Evolutionary conservation across 1,284 basidiomycete species (phyloP).

Genomic region (Cutaneotrichosporon arboriforme): DNA sequence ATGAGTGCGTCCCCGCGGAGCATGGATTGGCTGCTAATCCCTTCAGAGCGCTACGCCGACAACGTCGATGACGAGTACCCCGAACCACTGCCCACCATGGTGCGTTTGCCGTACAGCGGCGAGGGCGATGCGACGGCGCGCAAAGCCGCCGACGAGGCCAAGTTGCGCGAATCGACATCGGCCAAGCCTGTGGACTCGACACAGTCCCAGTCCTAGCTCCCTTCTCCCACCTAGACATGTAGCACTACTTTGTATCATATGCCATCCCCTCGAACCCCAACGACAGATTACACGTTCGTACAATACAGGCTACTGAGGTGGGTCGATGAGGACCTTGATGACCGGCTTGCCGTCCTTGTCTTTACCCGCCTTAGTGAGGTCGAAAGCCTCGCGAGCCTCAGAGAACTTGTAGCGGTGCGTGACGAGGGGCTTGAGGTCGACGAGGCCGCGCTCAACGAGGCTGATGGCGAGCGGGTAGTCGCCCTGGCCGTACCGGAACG

Average conservation of each 20-base stretch:
- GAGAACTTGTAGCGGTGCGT: constrained; percentile 58
- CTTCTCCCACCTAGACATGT: too few relatives aligned
- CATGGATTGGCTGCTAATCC: too few relatives aligned
- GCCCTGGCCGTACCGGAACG: constrained; percentile 48
- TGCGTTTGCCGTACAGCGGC: constrained; percentile 28
- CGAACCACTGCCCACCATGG: constrained; percentile 34
- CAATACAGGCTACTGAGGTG: constrained; percentile 28
- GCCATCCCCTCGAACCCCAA: not conserved
- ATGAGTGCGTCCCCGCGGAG: not conserved
- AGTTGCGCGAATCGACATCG: too few relatives aligned
- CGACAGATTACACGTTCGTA: not conserved
- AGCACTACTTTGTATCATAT: too few relatives aligned
- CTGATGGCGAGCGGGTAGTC: constrained; percentile 54
- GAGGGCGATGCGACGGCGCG: not conserved
- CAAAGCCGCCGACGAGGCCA: not conserved
- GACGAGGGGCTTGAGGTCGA: constrained; percentile 54
- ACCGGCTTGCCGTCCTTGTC: constrained; percentile 55
- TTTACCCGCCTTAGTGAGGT: constrained; percentile 59
- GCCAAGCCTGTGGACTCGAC: too few relatives aligned
- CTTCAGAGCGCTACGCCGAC: constrained; percentile 3
- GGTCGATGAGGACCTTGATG: constrained; percentile 47
- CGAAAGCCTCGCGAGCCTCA: constrained; percentile 54
- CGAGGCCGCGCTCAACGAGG: constrained; percentile 52
- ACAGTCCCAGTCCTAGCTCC: too few relatives aligned
- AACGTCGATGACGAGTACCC: constrained; percentile 17